phyloP scores from a whole-genome alignment of 164 flowering plant species.

The Nelumbo lutea region DNA sequence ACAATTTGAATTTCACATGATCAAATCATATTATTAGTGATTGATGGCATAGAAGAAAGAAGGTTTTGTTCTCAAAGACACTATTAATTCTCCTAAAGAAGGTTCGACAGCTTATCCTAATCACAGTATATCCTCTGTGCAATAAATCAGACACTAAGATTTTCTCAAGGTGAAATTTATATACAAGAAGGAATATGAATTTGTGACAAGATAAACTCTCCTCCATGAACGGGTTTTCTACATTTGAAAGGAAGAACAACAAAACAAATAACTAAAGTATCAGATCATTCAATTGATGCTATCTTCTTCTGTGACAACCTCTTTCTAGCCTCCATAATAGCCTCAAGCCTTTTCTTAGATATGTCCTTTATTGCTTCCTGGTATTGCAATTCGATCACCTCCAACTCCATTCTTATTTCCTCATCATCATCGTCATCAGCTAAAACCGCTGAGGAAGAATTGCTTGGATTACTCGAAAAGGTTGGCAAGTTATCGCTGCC shows the following conservation, averaged over 20 bases:
- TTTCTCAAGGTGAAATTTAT: neutral
- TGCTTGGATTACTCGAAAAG: constrained; percentile 15
- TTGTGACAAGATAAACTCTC: constrained; percentile 3
- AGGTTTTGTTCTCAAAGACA: neutral
- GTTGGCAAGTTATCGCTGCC: constrained; percentile 3
- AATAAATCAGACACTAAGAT: neutral
- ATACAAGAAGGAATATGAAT: neutral
- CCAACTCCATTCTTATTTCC: constrained; percentile 41
- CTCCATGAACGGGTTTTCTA: constrained; percentile 12
- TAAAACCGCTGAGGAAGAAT: constrained; percentile 20
- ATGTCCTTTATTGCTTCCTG: constrained; percentile 43
- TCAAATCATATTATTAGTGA: too few species aligned
- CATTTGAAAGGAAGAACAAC: constrained; percentile 18
- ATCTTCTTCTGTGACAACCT: constrained; percentile 34
- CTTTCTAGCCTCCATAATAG: constrained; percentile 40
- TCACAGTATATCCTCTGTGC: neutral
- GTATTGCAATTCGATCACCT: constrained; percentile 47
- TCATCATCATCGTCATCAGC: constrained; percentile 22
- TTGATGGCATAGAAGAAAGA: too few species aligned
- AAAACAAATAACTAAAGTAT: neutral
- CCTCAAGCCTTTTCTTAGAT: constrained; percentile 41
- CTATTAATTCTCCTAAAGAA: neutral
- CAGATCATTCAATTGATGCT: constrained; percentile 14
- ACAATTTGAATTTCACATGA: too few species aligned
- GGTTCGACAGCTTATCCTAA: neutral